These are phyloP conservation scores for Begonia loranthoides DNA, from an alignment of 306 rosid genomes.

Conservation along the genomic window DNA sequence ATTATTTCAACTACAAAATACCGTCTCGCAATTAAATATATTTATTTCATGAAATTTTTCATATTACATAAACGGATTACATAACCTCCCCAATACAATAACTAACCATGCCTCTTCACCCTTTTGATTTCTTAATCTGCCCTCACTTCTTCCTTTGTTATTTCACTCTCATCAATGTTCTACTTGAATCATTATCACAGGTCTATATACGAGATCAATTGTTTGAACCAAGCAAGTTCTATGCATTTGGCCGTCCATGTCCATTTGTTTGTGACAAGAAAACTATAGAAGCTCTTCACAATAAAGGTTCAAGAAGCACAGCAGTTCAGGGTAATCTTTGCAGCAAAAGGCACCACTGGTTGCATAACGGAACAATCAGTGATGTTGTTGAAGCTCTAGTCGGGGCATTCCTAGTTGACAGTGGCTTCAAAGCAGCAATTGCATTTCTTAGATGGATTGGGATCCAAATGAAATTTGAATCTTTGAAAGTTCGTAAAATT, in stretches of 20 bases:
- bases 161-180: background rate
- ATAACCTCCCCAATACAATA: too few relatives aligned
- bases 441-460: slow-evolving; percentile 84
- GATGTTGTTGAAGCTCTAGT: slow-evolving; percentile 93
- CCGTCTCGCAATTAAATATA: too few relatives aligned
- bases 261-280: slow-evolving; percentile 43
- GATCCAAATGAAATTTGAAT: slow-evolving; percentile 52
- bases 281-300: slow-evolving; percentile 37
- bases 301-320: slow-evolving; percentile 16
- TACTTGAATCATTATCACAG: slow-evolving; percentile 23
- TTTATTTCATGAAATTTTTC: too few relatives aligned
- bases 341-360: slow-evolving; percentile 85
- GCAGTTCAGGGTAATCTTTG: slow-evolving; percentile 27
- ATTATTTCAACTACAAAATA: too few relatives aligned
- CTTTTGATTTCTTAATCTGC: too few relatives aligned
- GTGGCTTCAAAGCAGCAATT: slow-evolving; percentile 86
- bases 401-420: slow-evolving; percentile 86
- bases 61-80: too few relatives aligned
- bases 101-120: too few relatives aligned
- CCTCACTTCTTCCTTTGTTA: background rate
- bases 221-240: slow-evolving; percentile 65
- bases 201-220: slow-evolving; percentile 70
- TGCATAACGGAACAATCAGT: slow-evolving; percentile 57
- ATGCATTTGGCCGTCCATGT: slow-evolving; percentile 70
- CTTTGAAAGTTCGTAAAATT: slow-evolving; percentile 44